These are phyloP conservation scores for Gracilariopsis chorda DNA, from an alignment of 23 red algal genomes.

Conservation along the genomic window DNA sequence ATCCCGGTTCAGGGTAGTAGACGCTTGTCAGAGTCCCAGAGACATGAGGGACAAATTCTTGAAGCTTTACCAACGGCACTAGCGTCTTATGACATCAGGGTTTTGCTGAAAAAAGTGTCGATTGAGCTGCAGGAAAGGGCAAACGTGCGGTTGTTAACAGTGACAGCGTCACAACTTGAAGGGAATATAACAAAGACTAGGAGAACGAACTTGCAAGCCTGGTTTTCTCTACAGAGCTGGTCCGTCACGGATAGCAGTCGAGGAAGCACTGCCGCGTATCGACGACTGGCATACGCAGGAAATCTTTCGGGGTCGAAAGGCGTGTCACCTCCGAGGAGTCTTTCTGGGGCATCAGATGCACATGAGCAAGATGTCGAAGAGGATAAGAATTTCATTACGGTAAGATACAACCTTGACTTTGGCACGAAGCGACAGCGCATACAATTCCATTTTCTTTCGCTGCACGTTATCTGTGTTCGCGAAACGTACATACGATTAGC, in stretches of 20 bases:
- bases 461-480: constrained; percentile 66
- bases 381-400: constrained; percentile 34
- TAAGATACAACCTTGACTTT: constrained; percentile 38
- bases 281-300: constrained; percentile 52
- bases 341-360: background rate
- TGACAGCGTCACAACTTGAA: constrained; percentile 32
- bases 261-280: constrained; percentile 66
- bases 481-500: constrained; percentile 60
- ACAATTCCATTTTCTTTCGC: constrained; percentile 65
- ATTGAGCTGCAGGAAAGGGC: constrained; percentile 40
- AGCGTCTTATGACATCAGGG: constrained; percentile 37
- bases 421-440: constrained; percentile 20
- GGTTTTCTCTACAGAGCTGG: constrained; percentile 33
- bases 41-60: background rate
- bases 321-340: constrained; percentile 39
- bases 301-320: constrained; percentile 8
- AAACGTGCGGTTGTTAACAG: constrained; percentile 41
- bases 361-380: background rate
- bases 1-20: background rate
- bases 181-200: constrained; percentile 36
- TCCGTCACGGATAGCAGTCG: constrained; percentile 61
- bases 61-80: constrained; percentile 21
- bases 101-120: constrained; percentile 45
- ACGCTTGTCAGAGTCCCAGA: background rate
- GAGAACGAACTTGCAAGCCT: constrained; percentile 22